Conservation (phyloP, 2,329 filamentous ascomycete genomes). For the Diplodia intermedia region DNA sequence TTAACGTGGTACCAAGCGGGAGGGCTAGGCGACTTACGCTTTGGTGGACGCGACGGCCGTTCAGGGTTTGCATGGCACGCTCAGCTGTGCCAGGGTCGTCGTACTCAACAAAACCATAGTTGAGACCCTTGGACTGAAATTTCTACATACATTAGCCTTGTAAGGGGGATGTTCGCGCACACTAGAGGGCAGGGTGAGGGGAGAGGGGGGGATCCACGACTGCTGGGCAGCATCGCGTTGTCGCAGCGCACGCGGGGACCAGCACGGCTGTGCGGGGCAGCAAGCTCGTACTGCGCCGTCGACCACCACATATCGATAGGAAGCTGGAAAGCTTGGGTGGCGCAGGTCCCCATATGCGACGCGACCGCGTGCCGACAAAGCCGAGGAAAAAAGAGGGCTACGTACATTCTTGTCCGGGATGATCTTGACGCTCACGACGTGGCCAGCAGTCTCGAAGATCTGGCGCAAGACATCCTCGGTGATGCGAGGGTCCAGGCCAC, state of each 20-base stretch:
- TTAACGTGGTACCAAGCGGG: constrained; percentile 27
- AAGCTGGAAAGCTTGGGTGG: constrained; percentile 24
- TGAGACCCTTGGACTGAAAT: constrained; percentile 88
- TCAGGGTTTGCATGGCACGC: constrained; percentile 95
- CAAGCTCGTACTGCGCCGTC: constrained; percentile 1
- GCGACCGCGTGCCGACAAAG: constrained; percentile 29
- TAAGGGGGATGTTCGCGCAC: constrained; percentile 18
- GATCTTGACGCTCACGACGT: constrained; percentile 98
- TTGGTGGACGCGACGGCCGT: constrained; percentile 93
- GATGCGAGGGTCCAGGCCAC: constrained; percentile 90
- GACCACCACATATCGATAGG: constrained; percentile 19
- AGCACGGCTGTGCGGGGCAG: constrained; percentile 8
- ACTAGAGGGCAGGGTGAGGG: background rate
- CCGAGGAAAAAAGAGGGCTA: constrained; percentile 32
- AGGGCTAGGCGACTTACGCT: constrained; percentile 67
- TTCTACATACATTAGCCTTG: constrained; percentile 37
- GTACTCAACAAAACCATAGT: constrained; percentile 99
- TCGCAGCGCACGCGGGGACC: constrained; percentile 11
- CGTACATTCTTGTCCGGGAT: constrained; percentile 99
- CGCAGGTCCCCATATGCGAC: constrained; percentile 30
- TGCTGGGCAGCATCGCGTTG: constrained; percentile 13
- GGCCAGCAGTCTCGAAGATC: constrained; percentile 98
- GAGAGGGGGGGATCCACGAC: no score
- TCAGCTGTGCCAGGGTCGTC: constrained; percentile 97
- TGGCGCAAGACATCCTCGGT: constrained; percentile 96